Evolutionary conservation across 371 early-diverging fungal genomes (phyloP).

Genomic region (Fennellomyces sp.): DNA sequence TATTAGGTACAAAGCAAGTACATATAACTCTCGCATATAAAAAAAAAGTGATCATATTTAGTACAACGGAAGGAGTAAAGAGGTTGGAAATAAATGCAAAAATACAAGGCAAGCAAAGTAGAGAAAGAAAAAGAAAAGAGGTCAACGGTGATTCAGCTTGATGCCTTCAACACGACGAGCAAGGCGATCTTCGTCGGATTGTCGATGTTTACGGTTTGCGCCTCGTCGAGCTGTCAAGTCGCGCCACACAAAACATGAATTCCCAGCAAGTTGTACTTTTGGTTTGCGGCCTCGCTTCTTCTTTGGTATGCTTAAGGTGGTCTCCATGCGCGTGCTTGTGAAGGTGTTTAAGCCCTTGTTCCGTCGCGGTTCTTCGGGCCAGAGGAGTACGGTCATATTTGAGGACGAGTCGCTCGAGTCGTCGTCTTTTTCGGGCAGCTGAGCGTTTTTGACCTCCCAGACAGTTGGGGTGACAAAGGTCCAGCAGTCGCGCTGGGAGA

Average conservation of each 20-base stretch:
- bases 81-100: no score
- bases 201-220: conserved; percentile 20
- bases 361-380: conserved; percentile 17
- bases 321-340: conserved; percentile 42
- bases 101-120: no score
- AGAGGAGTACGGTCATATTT: conserved; percentile 10
- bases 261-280: conserved; percentile 47
- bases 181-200: conserved; percentile 5
- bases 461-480: conserved; percentile 39
- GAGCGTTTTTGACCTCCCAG: conserved; percentile 30
- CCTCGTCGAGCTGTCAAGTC: conserved; percentile 43
- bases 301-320: conserved; percentile 43
- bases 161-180: background rate
- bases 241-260: conserved; percentile 55
- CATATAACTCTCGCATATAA: conserved; percentile 1
- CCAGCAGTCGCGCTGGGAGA: conserved; percentile 23
- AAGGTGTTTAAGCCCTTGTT: conserved; percentile 29
- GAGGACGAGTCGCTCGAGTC: conserved; percentile 3
- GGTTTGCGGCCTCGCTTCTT: conserved; percentile 54
- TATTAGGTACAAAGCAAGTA: background rate
- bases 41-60: conserved; percentile 2
- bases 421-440: conserved; percentile 2
- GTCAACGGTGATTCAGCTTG: background rate
- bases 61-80: background rate
- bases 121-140: background rate